Base-by-base conservation (phyloP, 495 filamentous ascomycete genomes). In the Penicillium ochrochloron region DNA sequence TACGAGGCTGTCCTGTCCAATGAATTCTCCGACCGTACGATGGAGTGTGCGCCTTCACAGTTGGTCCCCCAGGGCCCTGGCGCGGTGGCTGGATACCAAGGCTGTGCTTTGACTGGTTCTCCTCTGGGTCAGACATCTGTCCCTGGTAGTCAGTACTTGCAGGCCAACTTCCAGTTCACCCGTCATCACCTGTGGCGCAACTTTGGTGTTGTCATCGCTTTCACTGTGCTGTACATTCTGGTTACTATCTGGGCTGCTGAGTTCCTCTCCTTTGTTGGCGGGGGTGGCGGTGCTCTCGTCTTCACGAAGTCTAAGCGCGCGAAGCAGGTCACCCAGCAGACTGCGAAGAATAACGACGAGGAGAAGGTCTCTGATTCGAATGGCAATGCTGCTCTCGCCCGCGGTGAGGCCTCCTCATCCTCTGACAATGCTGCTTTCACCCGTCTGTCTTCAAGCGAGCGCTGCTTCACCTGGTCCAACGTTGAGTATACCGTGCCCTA, bases 131-230 rank as follows among this genome's bases (percentile, higher is more conserved):
- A 73, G 35, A 76, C 73, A 0, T 72, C 64, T 14, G 82, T 94
- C 14, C 62, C 79, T 3, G 92, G 92, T 1, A 73, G 79, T 19
- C 79, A 80, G 21, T 94, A 92, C 66, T 64, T 94, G 23, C 66
- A 73, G 12, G 68, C 72, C 1, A 78, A 79, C 8, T 87, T 85
- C 65, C 76, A 83, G 34, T 94, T 92, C 69, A 84, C 78, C 5
- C 84, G 87, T 1, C 67, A 73, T 15, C 83, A 95, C 68, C 73
- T 93, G 19, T 95, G 92, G 92, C 88, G 90, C 19, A 93, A 95
- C 71, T 92, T 90, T 69, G 91, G 89, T 54, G 88, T 93, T 21
- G 66, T 93, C 41, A 83, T 92, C 44, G 89, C 88, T 17, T 92
- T 91, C 57, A 83, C 77, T 6, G 82, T 89, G 12, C 76, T 91